These are phyloP conservation scores for Vitis rotundifolia DNA, from an alignment of 164 flowering plant species.

Conservation along the genomic window DNA sequence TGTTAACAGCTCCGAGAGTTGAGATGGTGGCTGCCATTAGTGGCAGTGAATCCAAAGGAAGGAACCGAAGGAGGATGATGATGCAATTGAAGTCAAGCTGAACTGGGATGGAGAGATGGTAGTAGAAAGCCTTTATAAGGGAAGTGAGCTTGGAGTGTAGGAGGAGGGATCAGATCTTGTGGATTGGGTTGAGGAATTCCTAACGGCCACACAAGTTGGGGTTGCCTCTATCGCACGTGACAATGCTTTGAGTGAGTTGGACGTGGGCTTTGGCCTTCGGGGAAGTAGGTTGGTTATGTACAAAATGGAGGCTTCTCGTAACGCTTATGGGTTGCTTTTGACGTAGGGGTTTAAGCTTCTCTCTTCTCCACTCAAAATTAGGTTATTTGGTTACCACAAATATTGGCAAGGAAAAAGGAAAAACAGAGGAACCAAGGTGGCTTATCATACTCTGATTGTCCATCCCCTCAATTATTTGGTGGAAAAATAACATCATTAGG, in stretches of 20 bases:
- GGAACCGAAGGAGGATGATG: constrained; percentile 7
- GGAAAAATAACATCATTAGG: no score
- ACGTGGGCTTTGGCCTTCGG: constrained; percentile 2
- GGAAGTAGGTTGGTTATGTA: not conserved
- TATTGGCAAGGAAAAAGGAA: not conserved
- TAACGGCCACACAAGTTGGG: constrained; percentile 15
- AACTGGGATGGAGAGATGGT: not conserved
- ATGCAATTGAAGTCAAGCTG: constrained; percentile 2
- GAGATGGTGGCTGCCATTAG: constrained; percentile 25
- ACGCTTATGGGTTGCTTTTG: not conserved
- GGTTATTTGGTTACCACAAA: not conserved
- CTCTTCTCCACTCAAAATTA: not conserved
- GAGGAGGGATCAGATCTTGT: not conserved
- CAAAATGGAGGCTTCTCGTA: constrained; percentile 23
- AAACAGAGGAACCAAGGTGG: not conserved
- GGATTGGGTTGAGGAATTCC: constrained; percentile 11
- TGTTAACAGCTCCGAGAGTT: constrained; percentile 28
- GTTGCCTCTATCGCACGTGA: constrained; percentile 4
- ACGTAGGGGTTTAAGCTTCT: not conserved
- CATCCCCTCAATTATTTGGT: no score
- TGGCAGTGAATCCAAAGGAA: not conserved
- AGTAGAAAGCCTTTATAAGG: not conserved
- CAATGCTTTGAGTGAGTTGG: constrained; percentile 8
- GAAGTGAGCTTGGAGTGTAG: not conserved
- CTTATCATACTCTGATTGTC: no score